Conservation (phyloP, 352 stramenopile species). For the Globisporangium nodosum region DNA sequence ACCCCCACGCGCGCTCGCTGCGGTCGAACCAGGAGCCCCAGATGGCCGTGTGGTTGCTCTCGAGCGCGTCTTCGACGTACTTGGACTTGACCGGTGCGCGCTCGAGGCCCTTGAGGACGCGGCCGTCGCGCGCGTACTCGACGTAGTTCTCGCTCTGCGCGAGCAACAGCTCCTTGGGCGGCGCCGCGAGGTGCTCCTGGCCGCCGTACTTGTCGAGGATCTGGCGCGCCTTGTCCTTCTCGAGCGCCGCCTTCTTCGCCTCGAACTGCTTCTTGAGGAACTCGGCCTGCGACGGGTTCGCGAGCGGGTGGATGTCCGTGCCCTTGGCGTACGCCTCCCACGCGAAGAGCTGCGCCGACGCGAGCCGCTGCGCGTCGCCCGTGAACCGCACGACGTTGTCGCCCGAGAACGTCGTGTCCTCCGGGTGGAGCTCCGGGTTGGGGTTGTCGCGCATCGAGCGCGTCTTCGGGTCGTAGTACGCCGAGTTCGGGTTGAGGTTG, state of each 20-base stretch:
- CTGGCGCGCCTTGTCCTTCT: constrained; percentile 62
- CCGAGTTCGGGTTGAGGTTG: constrained; percentile 97
- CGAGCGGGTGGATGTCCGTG: constrained; percentile 92
- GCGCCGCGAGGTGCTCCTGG: constrained; percentile 87
- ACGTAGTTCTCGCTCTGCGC: constrained; percentile 89
- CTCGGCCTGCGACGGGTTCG: constrained; percentile 95
- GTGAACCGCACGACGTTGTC: constrained; percentile 95
- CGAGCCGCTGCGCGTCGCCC: constrained; percentile 91
- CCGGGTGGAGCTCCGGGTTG: constrained; percentile 90
- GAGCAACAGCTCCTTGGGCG: constrained; percentile 74
- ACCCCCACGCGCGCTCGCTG: constrained; percentile 94
- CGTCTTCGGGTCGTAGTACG: constrained; percentile 99
- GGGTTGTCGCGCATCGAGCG: constrained; percentile 98
- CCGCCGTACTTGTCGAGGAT: constrained; percentile 96
- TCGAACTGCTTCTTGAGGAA: constrained; percentile 94
- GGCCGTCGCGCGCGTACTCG: constrained; percentile 92
- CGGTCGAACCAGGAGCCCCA: constrained; percentile 98
- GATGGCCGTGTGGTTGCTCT: constrained; percentile 95
- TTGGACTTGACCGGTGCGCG: constrained; percentile 89
- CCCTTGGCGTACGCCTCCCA: constrained; percentile 93
- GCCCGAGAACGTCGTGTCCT: constrained; percentile 92
- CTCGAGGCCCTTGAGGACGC: constrained; percentile 80
- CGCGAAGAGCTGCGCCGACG: constrained; percentile 94
- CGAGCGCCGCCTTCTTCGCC: constrained; percentile 59
- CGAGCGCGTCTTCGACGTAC: constrained; percentile 96